phyloP scores from a whole-genome alignment of 768 basidiomycete genomes.

The Boletus reticuloceps region DNA sequence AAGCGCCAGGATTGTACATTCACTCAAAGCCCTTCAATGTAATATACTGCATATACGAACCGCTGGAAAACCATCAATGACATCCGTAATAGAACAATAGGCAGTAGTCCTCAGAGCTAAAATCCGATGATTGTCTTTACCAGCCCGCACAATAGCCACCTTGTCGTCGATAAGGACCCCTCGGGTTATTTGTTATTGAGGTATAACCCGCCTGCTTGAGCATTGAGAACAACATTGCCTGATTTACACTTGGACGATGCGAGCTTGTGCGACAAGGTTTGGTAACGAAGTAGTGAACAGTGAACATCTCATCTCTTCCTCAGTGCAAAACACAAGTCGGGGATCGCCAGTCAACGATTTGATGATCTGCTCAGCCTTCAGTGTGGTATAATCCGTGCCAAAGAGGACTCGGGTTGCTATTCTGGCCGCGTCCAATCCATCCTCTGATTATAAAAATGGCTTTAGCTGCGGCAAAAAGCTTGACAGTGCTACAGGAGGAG shows the following conservation, averaged over 20 bases:
- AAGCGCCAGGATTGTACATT: neutral
- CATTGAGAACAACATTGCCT: neutral
- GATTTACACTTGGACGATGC: slow-evolving; percentile 62
- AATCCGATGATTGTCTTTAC: slow-evolving; percentile 68
- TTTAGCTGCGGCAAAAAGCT: neutral
- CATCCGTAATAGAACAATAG: neutral
- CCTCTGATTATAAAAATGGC: slow-evolving; percentile 26
- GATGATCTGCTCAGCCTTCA: no score
- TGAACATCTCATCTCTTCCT: no score
- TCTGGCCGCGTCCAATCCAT: slow-evolving; percentile 41
- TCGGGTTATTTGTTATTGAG: slow-evolving; percentile 55
- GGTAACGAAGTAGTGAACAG: slow-evolving; percentile 48
- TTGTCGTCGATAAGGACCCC: slow-evolving; percentile 57
- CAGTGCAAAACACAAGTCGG: no score
- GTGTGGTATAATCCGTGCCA: no score
- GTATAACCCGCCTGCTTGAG: slow-evolving; percentile 62
- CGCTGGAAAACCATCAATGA: neutral
- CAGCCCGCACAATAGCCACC: slow-evolving; percentile 66
- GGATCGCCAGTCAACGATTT: no score
- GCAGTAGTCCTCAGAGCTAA: slow-evolving; percentile 35
- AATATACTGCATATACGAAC: slow-evolving; percentile 8
- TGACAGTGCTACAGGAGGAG: neutral
- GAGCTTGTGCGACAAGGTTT: slow-evolving; percentile 64
- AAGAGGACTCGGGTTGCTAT: slow-evolving; percentile 47
- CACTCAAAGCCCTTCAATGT: slow-evolving; percentile 1